Evolutionary conservation across 371 early-diverging fungal species (phyloP), one percentile per base, ranked within the genome.

Genomic region (Mortierella polycephala): DNA sequence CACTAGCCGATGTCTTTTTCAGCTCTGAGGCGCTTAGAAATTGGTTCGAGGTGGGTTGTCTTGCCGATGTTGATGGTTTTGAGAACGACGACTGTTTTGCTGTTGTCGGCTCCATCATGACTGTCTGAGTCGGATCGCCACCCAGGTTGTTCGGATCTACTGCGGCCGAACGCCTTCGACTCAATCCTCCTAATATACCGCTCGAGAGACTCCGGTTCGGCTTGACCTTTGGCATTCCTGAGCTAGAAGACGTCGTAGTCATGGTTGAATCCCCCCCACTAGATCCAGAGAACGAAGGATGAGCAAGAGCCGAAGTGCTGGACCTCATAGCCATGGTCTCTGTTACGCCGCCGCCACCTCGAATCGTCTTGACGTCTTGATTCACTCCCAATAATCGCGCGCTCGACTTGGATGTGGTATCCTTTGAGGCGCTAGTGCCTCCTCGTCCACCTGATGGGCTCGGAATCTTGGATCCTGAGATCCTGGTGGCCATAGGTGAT

Each of bases 321-420:
- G 67, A 47, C 30, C 67, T 61, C 9, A 62, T 49, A 12, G 66
- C 20, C 10, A 13, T 41, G 0, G 7, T 42, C 21, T 69, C 72
- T 0, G 55, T 8, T 7, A 37, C 60, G 40, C 53, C 60, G 8
- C 64, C 76, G 0, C 77, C 77, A 1, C 77, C 77, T 49, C 77
- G 71, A 23, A 77, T 77, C 1, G 72, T 77, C 47, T 77, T 77
- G 42, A 77, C 64, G 47, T 77, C 77, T 58, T 60, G 62, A 37
- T 56, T 67, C 49, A 62, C 68, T 7, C 62, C 20, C 42, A 62
- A 30, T 20, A 60, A 11, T 2, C 51, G 62, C 30, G 63, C 59
- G 20, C 41, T 45, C 5, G 75, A 40, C 42, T 62, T 57, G 10
- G 67, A 18, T 14, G 55, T 50, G 14, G 64, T 51, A 21, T 70